Evolutionary conservation across 164 flowering plant species (phyloP).

Genomic region (Tetracentron sinense): DNA sequence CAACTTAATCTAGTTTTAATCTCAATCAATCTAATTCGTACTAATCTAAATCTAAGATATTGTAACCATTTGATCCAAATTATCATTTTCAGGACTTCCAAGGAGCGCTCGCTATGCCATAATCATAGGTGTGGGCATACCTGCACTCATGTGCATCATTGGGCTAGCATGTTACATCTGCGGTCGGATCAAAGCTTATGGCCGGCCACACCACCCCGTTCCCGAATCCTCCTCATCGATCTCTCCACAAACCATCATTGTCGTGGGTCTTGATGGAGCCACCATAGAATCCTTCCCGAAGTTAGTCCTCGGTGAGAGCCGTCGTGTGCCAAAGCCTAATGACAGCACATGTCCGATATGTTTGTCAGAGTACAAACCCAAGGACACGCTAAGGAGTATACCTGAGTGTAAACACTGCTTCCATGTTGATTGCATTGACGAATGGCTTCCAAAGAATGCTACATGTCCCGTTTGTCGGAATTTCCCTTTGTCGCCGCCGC

Average conservation of each 20-base stretch:
- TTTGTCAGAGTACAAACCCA: conserved; percentile 43
- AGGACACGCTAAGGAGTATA: conserved; percentile 40
- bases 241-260: not conserved
- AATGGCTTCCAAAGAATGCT: conserved; percentile 48
- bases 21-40: no score
- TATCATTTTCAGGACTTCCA: conserved; percentile 24
- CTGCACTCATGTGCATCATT: conserved; percentile 30
- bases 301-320: conserved; percentile 36
- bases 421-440: conserved; percentile 45
- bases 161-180: conserved; percentile 26
- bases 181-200: conserved; percentile 10
- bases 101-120: conserved; percentile 39
- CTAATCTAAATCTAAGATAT: no score
- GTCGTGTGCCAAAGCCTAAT: conserved; percentile 33
- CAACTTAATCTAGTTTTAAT: no score
- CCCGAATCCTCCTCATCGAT: conserved; percentile 12
- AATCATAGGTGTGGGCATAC: conserved; percentile 39
- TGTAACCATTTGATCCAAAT: no score
- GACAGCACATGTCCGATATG: conserved; percentile 54
- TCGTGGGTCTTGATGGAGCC: conserved; percentile 34
- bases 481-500: no score
- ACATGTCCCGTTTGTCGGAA: conserved; percentile 57
- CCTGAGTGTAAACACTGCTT: conserved; percentile 55
- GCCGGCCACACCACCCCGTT: not conserved
- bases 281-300: conserved; percentile 48